A percentile compares a stretch with the other conserved stretches of the same genome.
phyloP scores from a whole-genome alignment of 805 yeast genomes.

The Candida pseudofarinosa region DNA sequence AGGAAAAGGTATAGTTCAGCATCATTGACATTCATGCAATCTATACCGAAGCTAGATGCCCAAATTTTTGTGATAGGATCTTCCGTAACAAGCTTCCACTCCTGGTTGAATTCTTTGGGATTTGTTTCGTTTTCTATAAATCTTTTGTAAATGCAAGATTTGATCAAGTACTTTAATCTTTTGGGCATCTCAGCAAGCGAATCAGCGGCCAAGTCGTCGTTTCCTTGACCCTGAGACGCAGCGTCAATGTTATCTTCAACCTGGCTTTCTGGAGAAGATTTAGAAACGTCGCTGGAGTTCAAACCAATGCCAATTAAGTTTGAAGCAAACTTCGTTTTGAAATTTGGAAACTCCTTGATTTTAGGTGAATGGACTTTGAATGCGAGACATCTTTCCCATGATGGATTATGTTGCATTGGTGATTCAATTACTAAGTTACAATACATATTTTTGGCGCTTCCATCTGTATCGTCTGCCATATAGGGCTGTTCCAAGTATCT shows the following conservation, averaged over 20 bases:
- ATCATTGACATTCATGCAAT: slow-evolving; percentile 48
- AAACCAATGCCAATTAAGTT: slow-evolving; percentile 14
- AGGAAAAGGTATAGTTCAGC: slow-evolving; percentile 43
- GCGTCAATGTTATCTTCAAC: slow-evolving; percentile 20
- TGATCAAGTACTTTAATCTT: slow-evolving; percentile 49
- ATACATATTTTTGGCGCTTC: slow-evolving; percentile 4
- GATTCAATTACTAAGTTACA: slow-evolving; percentile 30
- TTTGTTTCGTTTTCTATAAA: slow-evolving; percentile 34
- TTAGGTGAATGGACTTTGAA: slow-evolving; percentile 45
- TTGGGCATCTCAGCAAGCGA: slow-evolving; percentile 45
- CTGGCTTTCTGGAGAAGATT: slow-evolving; percentile 8
- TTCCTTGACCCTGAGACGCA: slow-evolving; percentile 12
- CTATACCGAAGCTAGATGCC: slow-evolving; percentile 52
- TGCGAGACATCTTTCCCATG: slow-evolving; percentile 46
- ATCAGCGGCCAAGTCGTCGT: slow-evolving; percentile 22
- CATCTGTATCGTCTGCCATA: slow-evolving; percentile 9
- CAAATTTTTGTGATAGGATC: slow-evolving; percentile 50
- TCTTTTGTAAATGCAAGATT: slow-evolving; percentile 56
- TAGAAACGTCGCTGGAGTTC: neutral
- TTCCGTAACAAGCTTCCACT: slow-evolving; percentile 63
- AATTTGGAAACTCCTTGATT: slow-evolving; percentile 48
- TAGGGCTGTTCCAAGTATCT: slow-evolving; percentile 24
- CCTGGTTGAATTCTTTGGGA: slow-evolving; percentile 12
- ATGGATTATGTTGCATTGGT: slow-evolving; percentile 43
- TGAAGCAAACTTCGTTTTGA: slow-evolving; percentile 32